Percentiles rank a stretch among this genome's conserved stretches.
Evolutionary conservation across 805 yeast genomes (phyloP).

Genomic region (Ogataea allantospora): DNA sequence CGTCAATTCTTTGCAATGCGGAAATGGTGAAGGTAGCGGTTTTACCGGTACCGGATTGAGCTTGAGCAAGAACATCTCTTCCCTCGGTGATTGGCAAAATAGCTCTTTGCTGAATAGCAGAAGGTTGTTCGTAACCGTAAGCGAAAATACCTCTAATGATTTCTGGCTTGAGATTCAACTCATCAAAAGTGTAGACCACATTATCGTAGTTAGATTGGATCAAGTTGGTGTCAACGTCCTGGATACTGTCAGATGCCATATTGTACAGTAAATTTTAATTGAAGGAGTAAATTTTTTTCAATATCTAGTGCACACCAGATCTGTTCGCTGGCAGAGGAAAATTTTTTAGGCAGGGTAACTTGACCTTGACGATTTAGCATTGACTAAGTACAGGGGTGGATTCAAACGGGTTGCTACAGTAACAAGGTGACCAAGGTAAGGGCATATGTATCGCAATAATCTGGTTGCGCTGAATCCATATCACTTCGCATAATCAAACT

Average conservation of each 20-base stretch:
- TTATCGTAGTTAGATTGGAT: slow-evolving; percentile 97
- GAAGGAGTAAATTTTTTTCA: slow-evolving; percentile 13
- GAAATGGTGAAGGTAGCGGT: slow-evolving; percentile 98
- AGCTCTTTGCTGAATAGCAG: slow-evolving; percentile 97
- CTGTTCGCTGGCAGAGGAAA: slow-evolving; percentile 11
- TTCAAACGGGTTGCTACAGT: no score
- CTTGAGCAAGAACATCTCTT: slow-evolving; percentile 95
- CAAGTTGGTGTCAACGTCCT: slow-evolving; percentile 74
- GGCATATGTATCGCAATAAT: neutral
- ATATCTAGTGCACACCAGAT: slow-evolving; percentile 7
- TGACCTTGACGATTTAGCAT: no score
- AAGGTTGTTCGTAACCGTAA: slow-evolving; percentile 94
- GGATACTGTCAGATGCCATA: slow-evolving; percentile 60
- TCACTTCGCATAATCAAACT: no score
- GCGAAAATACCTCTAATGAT: slow-evolving; percentile 77
- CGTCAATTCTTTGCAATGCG: slow-evolving; percentile 82
- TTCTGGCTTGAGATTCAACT: slow-evolving; percentile 69
- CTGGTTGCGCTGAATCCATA: neutral
- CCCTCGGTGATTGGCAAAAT: slow-evolving; percentile 92
- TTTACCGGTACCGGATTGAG: slow-evolving; percentile 99
- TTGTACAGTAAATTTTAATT: slow-evolving; percentile 14
- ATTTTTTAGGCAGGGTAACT: slow-evolving; percentile 12
- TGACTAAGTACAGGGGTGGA: no score
- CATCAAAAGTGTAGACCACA: slow-evolving; percentile 74
- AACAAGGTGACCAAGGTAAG: no score